Evolutionary conservation across 192 early-diverging fungal genomes (phyloP).

Genomic region (Kappamyces sp.): DNA sequence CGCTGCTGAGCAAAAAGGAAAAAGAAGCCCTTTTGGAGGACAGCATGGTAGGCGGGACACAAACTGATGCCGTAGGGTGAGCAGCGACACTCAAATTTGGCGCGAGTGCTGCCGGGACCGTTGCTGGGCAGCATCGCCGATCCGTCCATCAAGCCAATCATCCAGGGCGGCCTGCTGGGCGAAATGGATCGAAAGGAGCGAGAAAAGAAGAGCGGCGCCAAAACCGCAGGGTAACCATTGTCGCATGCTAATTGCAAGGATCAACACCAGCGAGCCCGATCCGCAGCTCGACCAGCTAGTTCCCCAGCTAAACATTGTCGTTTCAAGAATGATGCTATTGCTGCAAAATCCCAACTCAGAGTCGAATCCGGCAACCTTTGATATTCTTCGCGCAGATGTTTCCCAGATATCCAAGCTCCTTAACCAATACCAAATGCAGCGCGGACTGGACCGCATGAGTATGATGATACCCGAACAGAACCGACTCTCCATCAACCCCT

Average conservation of each 20-base stretch:
- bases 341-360: too few relatives aligned
- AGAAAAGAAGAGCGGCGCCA: conserved; percentile 25
- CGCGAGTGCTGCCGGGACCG: conserved; percentile 18
- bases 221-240: conserved; percentile 19
- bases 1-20: neutral
- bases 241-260: conserved; percentile 5
- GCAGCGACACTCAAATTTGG: neutral
- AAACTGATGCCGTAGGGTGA: neutral
- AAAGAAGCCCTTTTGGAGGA: neutral
- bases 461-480: too few relatives aligned
- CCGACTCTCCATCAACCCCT: too few relatives aligned
- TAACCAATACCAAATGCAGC: too few relatives aligned
- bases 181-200: conserved; percentile 33
- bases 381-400: too few relatives aligned
- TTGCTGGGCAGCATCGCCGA: conserved; percentile 30
- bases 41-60: neutral
- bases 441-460: too few relatives aligned
- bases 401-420: too few relatives aligned
- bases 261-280: conserved; percentile 1
- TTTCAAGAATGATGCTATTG: too few relatives aligned
- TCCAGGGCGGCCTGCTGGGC: conserved; percentile 34
- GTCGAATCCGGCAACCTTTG: too few relatives aligned
- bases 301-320: neutral
- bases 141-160: conserved; percentile 23
- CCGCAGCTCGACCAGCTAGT: neutral